A percentile compares a stretch with the other conserved stretches of the same genome.
These are phyloP conservation scores for Russula dissimulans DNA, from an alignment of 768 basidiomycete genomes.

Conservation along the genomic window DNA sequence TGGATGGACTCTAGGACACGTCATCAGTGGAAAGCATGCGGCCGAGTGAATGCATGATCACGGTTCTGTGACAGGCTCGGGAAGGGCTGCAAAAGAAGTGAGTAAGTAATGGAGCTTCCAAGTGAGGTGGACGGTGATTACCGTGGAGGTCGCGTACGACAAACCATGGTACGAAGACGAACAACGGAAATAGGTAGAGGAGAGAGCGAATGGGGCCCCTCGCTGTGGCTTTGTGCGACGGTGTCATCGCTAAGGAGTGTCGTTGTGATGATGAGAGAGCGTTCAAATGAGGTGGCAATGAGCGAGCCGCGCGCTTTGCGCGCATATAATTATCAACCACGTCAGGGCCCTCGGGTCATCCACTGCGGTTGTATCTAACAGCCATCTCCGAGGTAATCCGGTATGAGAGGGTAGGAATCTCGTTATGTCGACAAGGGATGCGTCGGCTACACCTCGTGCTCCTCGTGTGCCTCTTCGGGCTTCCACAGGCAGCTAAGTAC, in stretches of 20 bases:
- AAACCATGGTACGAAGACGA: constrained; percentile 39
- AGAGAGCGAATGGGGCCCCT: constrained; percentile 55
- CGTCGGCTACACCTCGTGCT: too few species aligned
- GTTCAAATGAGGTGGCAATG: too few species aligned
- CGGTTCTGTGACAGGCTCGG: constrained; percentile 17
- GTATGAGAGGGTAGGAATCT: too few species aligned
- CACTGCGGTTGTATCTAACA: too few species aligned
- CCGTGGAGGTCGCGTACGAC: constrained; percentile 32
- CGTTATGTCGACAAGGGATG: too few species aligned
- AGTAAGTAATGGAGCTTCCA: neutral
- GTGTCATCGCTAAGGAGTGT: neutral
- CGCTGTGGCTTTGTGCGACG: neutral
- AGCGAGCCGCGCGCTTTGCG: too few species aligned
- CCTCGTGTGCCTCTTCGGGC: too few species aligned
- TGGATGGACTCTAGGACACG: constrained; percentile 32
- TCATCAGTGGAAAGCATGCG: neutral
- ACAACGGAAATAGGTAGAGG: constrained; percentile 42
- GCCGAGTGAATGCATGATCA: neutral
- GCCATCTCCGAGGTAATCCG: too few species aligned
- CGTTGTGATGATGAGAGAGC: neutral
- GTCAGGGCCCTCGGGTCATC: too few species aligned
- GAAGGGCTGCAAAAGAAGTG: constrained; percentile 10
- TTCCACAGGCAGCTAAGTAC: too few species aligned
- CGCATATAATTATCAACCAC: too few species aligned
- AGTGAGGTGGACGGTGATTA: neutral